Percentiles rank a stretch among this genome's conserved stretches.
Evolutionary conservation across 179 eudicot genomes (phyloP).

Genomic region (Vitellaria paradoxa): DNA sequence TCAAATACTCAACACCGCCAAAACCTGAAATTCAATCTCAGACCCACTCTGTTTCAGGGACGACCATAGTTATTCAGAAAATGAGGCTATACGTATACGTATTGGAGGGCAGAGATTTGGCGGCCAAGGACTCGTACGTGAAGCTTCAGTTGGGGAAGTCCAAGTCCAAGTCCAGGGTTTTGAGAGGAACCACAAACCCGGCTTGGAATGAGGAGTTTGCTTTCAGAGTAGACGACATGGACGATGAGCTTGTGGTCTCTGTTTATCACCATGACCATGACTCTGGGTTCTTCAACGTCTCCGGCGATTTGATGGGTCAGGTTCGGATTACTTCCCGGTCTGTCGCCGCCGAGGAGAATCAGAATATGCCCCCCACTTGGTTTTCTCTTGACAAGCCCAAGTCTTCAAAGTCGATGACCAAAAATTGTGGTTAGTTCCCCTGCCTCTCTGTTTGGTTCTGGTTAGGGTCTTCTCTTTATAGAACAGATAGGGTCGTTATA

Average conservation of each 20-base stretch:
- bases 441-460: background rate
- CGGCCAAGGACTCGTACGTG: slow-evolving; percentile 47
- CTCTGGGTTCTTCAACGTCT: slow-evolving; percentile 39
- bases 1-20: background rate
- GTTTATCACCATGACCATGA: slow-evolving; percentile 42
- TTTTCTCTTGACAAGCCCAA: slow-evolving; percentile 56
- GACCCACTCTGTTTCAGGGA: background rate
- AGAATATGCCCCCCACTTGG: slow-evolving; percentile 70
- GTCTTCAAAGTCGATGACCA: slow-evolving; percentile 28
- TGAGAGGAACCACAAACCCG: slow-evolving; percentile 46
- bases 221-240: slow-evolving; percentile 60
- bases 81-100: slow-evolving; percentile 79
- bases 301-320: slow-evolving; percentile 65
- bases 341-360: slow-evolving; percentile 48
- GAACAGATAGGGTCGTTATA: background rate
- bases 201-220: slow-evolving; percentile 95
- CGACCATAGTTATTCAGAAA: background rate
- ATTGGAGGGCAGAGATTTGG: slow-evolving; percentile 58
- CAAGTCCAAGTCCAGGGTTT: slow-evolving; percentile 64
- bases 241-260: slow-evolving; percentile 65
- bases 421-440: slow-evolving; percentile 45
- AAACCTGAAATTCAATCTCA: background rate
- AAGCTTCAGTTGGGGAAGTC: slow-evolving; percentile 70
- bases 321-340: slow-evolving; percentile 55
- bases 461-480: background rate